A percentile compares a stretch with the other conserved stretches of the same genome.
These are phyloP conservation scores for Cladochytrium replicatum DNA, from an alignment of 192 early-diverging fungal genomes.

Conservation along the genomic window DNA sequence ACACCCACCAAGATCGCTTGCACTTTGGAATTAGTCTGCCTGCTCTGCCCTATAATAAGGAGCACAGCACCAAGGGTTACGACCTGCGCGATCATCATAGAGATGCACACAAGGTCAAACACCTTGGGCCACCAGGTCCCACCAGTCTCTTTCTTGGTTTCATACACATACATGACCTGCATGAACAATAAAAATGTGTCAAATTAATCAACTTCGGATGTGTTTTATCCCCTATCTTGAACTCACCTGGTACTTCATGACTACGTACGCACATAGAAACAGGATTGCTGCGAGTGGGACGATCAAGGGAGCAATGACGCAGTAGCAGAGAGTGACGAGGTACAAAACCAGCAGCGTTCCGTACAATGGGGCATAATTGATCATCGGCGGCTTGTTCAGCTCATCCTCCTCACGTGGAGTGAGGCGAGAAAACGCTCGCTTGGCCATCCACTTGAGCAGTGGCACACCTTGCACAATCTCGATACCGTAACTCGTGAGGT, in stretches of 20 bases:
- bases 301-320: slow-evolving; percentile 30
- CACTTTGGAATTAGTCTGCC: background rate
- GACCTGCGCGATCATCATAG: slow-evolving; percentile 24
- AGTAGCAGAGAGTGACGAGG: slow-evolving; percentile 23
- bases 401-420: slow-evolving; percentile 33
- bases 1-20: slow-evolving; percentile 20
- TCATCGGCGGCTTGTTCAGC: slow-evolving; percentile 23
- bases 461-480: slow-evolving; percentile 37
- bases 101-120: slow-evolving; percentile 25
- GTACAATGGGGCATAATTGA: slow-evolving; percentile 29
- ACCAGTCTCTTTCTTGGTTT: slow-evolving; percentile 28
- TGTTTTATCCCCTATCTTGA: no score
- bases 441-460: slow-evolving; percentile 22
- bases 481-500: slow-evolving; percentile 20
- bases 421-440: slow-evolving; percentile 20
- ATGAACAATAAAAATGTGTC: no score
- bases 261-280: slow-evolving; percentile 25
- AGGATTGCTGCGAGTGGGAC: slow-evolving; percentile 20
- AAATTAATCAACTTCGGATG: no score
- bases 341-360: slow-evolving; percentile 26
- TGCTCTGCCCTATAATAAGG: slow-evolving; percentile 1
- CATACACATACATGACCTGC: slow-evolving; percentile 34
- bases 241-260: slow-evolving; percentile 41
- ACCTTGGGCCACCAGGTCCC: slow-evolving; percentile 32
- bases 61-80: slow-evolving; percentile 27